A percentile compares a stretch with the other conserved stretches of the same genome.
These are phyloP conservation scores for Lachnellula occidentalis DNA, from an alignment of 2,329 filamentous ascomycete genomes.

Conservation along the genomic window DNA sequence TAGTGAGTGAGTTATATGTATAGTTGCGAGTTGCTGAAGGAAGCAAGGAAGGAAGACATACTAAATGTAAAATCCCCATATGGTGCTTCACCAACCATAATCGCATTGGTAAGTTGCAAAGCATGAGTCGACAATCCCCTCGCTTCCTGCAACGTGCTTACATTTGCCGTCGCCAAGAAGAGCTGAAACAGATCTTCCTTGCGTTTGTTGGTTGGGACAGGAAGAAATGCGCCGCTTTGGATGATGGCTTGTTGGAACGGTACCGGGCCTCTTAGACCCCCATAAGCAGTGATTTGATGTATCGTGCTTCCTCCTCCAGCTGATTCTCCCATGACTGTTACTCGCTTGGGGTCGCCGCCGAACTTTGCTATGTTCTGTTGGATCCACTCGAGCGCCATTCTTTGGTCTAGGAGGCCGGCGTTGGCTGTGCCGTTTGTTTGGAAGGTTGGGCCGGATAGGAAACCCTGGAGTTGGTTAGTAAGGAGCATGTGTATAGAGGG, in stretches of 20 bases:
- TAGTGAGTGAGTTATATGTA: no score
- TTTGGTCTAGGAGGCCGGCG: conserved; percentile 47
- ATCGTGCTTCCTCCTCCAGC: conserved; percentile 48
- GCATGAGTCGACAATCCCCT: conserved; percentile 11
- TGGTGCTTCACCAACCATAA: conserved; percentile 32
- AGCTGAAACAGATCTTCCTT: conserved; percentile 21
- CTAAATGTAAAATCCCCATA: conserved; percentile 38
- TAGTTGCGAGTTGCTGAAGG: no score
- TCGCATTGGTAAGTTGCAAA: conserved; percentile 12
- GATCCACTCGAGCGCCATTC: conserved; percentile 52
- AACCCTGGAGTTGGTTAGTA: conserved; percentile 15
- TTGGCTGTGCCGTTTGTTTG: conserved; percentile 40
- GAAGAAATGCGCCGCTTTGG: conserved; percentile 25
- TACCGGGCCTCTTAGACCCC: conserved; percentile 31
- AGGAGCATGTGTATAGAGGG: background rate
- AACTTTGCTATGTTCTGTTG: conserved; percentile 47
- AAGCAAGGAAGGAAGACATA: background rate
- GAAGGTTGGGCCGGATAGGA: conserved; percentile 37
- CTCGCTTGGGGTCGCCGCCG: conserved; percentile 44
- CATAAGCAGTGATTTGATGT: conserved; percentile 49
- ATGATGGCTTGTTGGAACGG: conserved; percentile 38
- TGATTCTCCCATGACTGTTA: conserved; percentile 46
- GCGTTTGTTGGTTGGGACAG: conserved; percentile 7
- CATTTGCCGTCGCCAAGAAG: conserved; percentile 30
- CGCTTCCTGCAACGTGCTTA: conserved; percentile 32